phyloP scores from a whole-genome alignment of 306 rosid species.

The Inga laurina region DNA sequence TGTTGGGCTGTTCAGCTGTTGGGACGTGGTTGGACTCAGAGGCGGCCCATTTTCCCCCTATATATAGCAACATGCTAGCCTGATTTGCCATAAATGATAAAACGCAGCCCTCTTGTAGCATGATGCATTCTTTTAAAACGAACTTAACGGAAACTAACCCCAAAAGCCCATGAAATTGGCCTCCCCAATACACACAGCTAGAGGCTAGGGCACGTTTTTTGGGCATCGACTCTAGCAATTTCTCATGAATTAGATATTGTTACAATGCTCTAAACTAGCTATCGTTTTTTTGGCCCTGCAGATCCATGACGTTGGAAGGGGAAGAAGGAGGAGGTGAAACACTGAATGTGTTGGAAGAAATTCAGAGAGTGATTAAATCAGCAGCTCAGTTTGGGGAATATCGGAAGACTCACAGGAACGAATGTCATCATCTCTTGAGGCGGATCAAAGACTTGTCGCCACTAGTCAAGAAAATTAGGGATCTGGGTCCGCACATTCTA shows the following conservation, averaged over 20 bases:
- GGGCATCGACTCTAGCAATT: not conserved
- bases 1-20: no score
- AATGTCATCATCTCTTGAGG: conserved; percentile 65
- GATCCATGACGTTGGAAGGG: conserved; percentile 44
- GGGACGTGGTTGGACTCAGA: no score
- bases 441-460: conserved; percentile 74
- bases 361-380: conserved; percentile 55
- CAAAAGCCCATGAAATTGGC: no score
- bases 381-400: conserved; percentile 66
- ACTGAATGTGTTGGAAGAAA: conserved; percentile 28
- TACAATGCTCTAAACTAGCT: not conserved
- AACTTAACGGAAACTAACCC: not conserved
- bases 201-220: not conserved
- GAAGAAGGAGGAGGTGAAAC: conserved; percentile 35
- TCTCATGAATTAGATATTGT: conserved; percentile 24
- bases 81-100: no score
- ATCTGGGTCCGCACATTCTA: conserved; percentile 39
- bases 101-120: not conserved
- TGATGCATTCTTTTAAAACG: not conserved
- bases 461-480: conserved; percentile 72
- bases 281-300: not conserved
- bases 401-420: conserved; percentile 55
- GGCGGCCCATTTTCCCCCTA: no score
- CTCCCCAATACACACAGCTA: no score
- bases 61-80: no score